Evolutionary conservation across 768 basidiomycete species (phyloP), one percentile per base, ranked within the genome.

Genomic region (Leccinum fibrillosum): DNA sequence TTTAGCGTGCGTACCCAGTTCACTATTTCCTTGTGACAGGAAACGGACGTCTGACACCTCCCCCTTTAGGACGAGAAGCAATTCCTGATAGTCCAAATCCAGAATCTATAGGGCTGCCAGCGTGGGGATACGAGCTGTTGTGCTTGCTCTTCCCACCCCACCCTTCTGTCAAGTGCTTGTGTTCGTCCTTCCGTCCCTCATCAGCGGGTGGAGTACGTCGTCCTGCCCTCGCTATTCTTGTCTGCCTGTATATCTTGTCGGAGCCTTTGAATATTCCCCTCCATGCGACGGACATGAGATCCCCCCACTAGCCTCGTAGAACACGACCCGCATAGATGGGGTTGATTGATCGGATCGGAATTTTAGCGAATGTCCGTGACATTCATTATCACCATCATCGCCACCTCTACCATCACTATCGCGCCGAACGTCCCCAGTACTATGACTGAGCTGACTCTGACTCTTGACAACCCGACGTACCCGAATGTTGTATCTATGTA

Each of bases 41-140:
- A 11, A 25, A 53, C 26, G 1, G 35, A 28, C 34, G 6, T 12
- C n/a, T 59, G 50, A 59, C 48, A 2, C 12, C 21, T 42, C 21
- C 4, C 1, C 23, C 19, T 61, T 15, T 63, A 86, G 85, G 86
- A 98, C 72, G 94, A 98, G 82, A 98, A 98, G 70, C 92, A 94
- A 64, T 98, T 96, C 78, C 81, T 97, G 66, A 92, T 98, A 64
- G 86, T 86, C 30, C 94, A 98, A 75, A 96, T 94, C 59, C 88
- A 92, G 75, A 80, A 77, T 55, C 82, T 93, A 57, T 93, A 75
- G 78, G 3, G n/a, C 0, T 2, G 39, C 17, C 39, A 1, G n/a
- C 4, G 39, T n/a, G 39, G 9, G n/a, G 39, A 39, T 39, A n/a
- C n/a, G n/a, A n/a, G n/a, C 39, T 39, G 39, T 39, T 5, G n/a